Percentiles rank a stretch among this genome's conserved stretches.
These are phyloP conservation scores for Nematocida sp. DNA, from an alignment of 371 early-diverging fungal genomes.

Conservation along the genomic window DNA sequence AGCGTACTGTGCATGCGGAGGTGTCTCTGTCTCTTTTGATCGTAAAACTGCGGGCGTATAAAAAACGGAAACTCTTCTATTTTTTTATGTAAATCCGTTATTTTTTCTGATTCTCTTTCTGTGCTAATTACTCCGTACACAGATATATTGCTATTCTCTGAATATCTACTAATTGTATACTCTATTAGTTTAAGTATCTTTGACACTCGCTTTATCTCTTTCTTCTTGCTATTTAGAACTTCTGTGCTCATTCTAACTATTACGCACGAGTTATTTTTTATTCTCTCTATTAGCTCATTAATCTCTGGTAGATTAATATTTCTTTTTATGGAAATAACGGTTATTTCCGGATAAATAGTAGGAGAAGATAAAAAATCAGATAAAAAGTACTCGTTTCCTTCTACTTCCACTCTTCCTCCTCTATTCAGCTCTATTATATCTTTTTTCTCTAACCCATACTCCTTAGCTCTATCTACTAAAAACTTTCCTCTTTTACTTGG, in stretches of 20 bases:
- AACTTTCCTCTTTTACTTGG: conserved; percentile 23
- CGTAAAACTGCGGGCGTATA: no score
- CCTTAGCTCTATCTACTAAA: not conserved
- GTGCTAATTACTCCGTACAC: no score
- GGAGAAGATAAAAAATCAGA: not conserved
- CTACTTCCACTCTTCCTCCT: conserved; percentile 5
- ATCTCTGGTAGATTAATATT: not conserved
- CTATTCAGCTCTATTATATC: conserved; percentile 25
- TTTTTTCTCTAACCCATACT: not conserved
- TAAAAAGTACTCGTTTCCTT: not conserved
- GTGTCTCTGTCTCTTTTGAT: no score
- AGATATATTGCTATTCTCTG: no score
- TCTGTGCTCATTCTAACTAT: not conserved
- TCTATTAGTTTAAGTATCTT: no score
- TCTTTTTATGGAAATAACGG: not conserved
- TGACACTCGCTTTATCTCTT: not conserved
- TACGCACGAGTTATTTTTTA: not conserved
- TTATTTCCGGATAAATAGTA: conserved; percentile 18
- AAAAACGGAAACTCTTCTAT: no score
- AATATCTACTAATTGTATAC: no score
- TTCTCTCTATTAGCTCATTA: not conserved
- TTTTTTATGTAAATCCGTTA: no score
- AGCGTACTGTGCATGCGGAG: no score
- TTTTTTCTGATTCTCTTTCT: no score
- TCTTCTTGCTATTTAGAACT: not conserved